Conservation (phyloP, 2,329 filamentous ascomycete genomes). For the Exserohilum rostratum region DNA sequence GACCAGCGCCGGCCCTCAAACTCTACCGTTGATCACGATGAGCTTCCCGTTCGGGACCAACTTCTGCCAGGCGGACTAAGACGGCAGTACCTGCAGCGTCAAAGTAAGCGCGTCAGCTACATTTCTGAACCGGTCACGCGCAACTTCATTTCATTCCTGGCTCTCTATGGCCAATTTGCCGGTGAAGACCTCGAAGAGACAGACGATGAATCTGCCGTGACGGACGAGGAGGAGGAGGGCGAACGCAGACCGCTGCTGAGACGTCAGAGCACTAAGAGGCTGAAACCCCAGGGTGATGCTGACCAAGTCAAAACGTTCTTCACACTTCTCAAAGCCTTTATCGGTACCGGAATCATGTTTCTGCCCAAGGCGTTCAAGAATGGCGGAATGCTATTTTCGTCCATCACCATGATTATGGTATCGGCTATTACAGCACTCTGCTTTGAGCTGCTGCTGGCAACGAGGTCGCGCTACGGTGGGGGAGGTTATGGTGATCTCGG, state of each 20-base stretch:
- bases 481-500: conserved; percentile 79
- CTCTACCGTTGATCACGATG: conserved; percentile 42
- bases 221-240: conserved; percentile 58
- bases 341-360: conserved; percentile 83
- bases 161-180: conserved; percentile 77
- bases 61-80: conserved; percentile 61
- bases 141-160: conserved; percentile 77
- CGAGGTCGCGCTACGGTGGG: conserved; percentile 67
- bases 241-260: conserved; percentile 69
- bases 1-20: conserved; percentile 18
- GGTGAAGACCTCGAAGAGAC: conserved; percentile 70
- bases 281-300: conserved; percentile 64
- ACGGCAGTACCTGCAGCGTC: conserved; percentile 57
- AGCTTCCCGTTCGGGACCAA: conserved; percentile 53
- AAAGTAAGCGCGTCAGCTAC: conserved; percentile 49
- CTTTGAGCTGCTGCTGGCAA: conserved; percentile 74
- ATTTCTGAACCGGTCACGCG: conserved; percentile 64
- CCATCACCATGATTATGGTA: conserved; percentile 68
- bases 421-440: conserved; percentile 71
- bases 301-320: conserved; percentile 77
- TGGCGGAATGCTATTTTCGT: conserved; percentile 77
- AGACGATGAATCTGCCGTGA: conserved; percentile 63
- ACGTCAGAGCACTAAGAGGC: conserved; percentile 57
- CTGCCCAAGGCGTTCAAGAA: conserved; percentile 80
- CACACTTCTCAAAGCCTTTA: conserved; percentile 77